Evolutionary conservation across 371 early-diverging fungal genomes (phyloP), one percentile per base, ranked within the genome.

Genomic region (Actinomucor elegans): DNA sequence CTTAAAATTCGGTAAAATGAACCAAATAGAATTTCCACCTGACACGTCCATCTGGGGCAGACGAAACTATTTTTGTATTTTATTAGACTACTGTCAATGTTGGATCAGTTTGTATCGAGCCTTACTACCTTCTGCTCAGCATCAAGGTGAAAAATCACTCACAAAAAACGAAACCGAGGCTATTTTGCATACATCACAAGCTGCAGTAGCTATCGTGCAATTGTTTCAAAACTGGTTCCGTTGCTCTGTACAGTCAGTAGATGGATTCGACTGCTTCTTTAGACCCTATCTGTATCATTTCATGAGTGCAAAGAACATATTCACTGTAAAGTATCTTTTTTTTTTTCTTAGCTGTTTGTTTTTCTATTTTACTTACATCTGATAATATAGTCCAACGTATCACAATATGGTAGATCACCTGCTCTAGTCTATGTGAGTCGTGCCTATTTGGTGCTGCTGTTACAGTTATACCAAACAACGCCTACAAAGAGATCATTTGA

Each of bases 241-340:
- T 12, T 27, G 37, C 3, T 65, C 66, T 4, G 14, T 23, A n/a
- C 47, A 61, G 18, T 55, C 66, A n/a, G 48, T n/a, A 1, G 58
- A 64, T 8, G 55, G 57, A 4, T 69, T 65, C 34, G 71, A 71
- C 48, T 71, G 71, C 35, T 65, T 71, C 46, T 71, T 71, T 62
- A 46, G 71, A 45, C 68, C 71, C n/a, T 71, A 67, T 44, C 32
- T 71, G 9, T 67, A 65, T 45, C 71, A 71, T 43, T 71, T 61
- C 37, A 67, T 71, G 65, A 59, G 57, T 27, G 54, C 55, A 4
- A 67, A 67, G 34, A 43, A 64, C 17, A 55, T 62, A 18, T 59
- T 65, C 35, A 56, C 49, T 51, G 71, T 71, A 64, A 53, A 47
- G 35, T 27, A 14, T 18, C 4, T 9, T 20, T 43, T n/a, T n/a